Conservation (phyloP, 1,139 yeast species). For the Tardiomyces blankii region DNA sequence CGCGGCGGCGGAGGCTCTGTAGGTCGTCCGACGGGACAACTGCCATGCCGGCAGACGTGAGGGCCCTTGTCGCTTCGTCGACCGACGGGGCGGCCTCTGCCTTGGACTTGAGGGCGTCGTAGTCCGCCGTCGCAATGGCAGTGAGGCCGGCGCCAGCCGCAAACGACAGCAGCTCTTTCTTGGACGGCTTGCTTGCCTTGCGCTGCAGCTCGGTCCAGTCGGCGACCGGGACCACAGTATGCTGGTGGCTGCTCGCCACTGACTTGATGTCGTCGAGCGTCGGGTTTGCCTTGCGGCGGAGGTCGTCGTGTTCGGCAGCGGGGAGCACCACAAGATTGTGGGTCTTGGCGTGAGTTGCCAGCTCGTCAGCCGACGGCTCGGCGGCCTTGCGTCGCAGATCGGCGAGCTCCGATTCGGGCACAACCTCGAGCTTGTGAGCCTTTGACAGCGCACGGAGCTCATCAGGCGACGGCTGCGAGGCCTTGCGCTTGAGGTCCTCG, state of each 20-base stretch:
- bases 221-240: constrained; percentile 22
- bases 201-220: constrained; percentile 19
- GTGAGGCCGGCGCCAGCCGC: not conserved
- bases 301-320: constrained; percentile 17
- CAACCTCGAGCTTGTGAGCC: constrained; percentile 10
- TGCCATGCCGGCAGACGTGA: not conserved
- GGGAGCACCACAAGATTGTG: constrained; percentile 7
- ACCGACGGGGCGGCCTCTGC: not conserved
- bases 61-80: not conserved
- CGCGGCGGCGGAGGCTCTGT: not conserved
- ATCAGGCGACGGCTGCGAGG: constrained; percentile 1
- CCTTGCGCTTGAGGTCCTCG: not conserved
- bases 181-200: constrained; percentile 14
- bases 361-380: constrained; percentile 12
- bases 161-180: not conserved
- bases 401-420: constrained; percentile 22
- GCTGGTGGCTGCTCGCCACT: constrained; percentile 5
- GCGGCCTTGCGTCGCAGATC: constrained; percentile 13
- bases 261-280: constrained; percentile 10
- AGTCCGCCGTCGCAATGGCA: not conserved
- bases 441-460: not conserved
- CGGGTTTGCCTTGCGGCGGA: constrained; percentile 6
- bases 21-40: not conserved
- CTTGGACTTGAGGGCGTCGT: not conserved
- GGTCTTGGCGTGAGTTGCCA: not conserved